phyloP scores from a whole-genome alignment of 768 basidiomycete genomes.

The Astraeus odoratus region DNA sequence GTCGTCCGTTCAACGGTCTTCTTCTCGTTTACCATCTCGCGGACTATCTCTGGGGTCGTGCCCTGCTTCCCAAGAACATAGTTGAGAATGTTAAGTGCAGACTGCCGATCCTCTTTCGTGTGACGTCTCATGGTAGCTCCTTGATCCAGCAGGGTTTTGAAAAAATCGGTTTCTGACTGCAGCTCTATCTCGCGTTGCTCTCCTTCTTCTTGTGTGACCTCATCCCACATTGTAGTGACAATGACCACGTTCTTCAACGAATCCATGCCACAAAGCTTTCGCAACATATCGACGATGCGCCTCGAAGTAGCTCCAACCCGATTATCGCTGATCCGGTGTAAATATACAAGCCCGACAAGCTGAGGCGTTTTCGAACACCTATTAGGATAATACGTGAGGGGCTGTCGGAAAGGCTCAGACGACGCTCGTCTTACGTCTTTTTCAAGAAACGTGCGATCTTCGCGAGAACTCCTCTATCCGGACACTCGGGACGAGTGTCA shows the following conservation, averaged over 20 bases:
- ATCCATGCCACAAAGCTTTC: slow-evolving; percentile 16
- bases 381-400: not conserved
- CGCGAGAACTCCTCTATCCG: slow-evolving; percentile 20
- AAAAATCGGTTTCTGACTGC: not conserved
- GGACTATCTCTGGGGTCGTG: no score
- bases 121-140: slow-evolving; percentile 4
- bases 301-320: slow-evolving; percentile 17
- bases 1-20: no score
- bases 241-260: slow-evolving; percentile 25
- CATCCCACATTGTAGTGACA: slow-evolving; percentile 32
- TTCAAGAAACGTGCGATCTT: slow-evolving; percentile 21
- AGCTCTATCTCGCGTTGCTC: slow-evolving; percentile 24
- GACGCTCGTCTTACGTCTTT: slow-evolving; percentile 13
- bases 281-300: slow-evolving; percentile 27
- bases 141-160: slow-evolving; percentile 23
- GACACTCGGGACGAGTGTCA: slow-evolving; percentile 12
- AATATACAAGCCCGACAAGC: slow-evolving; percentile 27
- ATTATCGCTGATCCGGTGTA: slow-evolving; percentile 23
- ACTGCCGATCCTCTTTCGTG: no score
- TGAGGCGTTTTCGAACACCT: slow-evolving; percentile 21
- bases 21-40: no score
- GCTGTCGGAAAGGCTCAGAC: not conserved
- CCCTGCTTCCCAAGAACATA: no score
- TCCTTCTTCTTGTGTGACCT: slow-evolving; percentile 11
- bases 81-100: no score